phyloP scores from a whole-genome alignment of 805 yeast genomes.

The Torulaspora microellipsoides region DNA sequence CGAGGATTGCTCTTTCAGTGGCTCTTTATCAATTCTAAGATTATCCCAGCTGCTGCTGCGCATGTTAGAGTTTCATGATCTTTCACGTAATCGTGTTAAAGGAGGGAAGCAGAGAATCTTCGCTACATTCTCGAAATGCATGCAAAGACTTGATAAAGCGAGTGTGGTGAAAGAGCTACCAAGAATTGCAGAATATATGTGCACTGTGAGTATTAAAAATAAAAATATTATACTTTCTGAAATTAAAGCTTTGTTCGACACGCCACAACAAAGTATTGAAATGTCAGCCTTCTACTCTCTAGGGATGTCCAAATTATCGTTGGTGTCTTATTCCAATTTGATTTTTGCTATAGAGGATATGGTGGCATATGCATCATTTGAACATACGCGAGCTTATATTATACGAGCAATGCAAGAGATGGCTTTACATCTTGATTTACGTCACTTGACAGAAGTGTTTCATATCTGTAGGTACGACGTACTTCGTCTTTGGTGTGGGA shows the following conservation, averaged over 20 bases:
- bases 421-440: not conserved
- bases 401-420: constrained; percentile 10
- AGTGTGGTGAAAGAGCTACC: constrained; percentile 8
- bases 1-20: constrained; percentile 39
- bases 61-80: constrained; percentile 28
- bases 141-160: constrained; percentile 14
- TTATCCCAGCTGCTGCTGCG: constrained; percentile 35
- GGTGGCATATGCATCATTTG: constrained; percentile 5
- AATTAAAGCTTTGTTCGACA: constrained; percentile 20
- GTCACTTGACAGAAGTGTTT: constrained; percentile 15
- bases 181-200: constrained; percentile 19
- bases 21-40: constrained; percentile 34
- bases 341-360: constrained; percentile 17
- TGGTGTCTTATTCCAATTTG: constrained; percentile 21
- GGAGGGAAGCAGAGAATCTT: constrained; percentile 31
- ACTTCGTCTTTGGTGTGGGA: constrained; percentile 17
- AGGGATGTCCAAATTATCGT: constrained; percentile 18
- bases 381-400: constrained; percentile 24
- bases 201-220: constrained; percentile 23
- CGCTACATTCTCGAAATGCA: constrained; percentile 18
- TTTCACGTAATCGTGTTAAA: constrained; percentile 16
- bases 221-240: constrained; percentile 29
- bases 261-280: constrained; percentile 28
- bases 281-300: constrained; percentile 25
- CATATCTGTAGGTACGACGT: constrained; percentile 23